phyloP scores from a whole-genome alignment of 2,329 filamentous ascomycete genomes.

The Talaromyces amestolkiae region DNA sequence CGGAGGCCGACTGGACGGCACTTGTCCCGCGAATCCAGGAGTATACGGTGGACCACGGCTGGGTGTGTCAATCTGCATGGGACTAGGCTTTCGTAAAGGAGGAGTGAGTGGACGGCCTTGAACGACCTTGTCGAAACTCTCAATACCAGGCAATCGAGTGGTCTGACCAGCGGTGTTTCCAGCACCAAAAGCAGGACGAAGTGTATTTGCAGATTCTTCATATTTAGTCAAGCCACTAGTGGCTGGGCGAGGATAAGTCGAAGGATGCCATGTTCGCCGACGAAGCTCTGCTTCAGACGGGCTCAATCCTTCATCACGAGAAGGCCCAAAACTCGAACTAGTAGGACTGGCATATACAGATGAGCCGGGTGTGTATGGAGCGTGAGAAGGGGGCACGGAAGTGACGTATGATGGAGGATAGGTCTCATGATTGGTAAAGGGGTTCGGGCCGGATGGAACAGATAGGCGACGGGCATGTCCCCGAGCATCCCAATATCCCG shows the following conservation, averaged over 20 bases:
- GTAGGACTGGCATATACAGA: conserved; percentile 67
- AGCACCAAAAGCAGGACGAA: conserved; percentile 55
- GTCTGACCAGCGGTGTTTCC: conserved; percentile 56
- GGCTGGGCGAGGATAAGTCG: conserved; percentile 57
- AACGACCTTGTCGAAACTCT: conserved; percentile 78
- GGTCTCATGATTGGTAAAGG: conserved; percentile 66
- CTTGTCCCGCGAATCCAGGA: conserved; percentile 34
- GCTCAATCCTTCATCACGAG: conserved; percentile 35
- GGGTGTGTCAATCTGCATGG: conserved; percentile 70
- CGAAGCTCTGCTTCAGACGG: conserved; percentile 72
- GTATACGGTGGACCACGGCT: conserved; percentile 41
- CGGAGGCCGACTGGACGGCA: conserved; percentile 35
- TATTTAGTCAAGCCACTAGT: conserved; percentile 75
- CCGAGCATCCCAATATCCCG: conserved; percentile 70
- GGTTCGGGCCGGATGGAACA: conserved; percentile 72
- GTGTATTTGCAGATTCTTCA: conserved; percentile 62
- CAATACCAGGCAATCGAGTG: conserved; percentile 79
- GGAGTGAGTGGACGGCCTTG: conserved; percentile 63
- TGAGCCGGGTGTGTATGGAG: conserved; percentile 56
- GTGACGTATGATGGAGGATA: conserved; percentile 58
- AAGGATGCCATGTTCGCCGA: conserved; percentile 86
- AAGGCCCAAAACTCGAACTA: conserved; percentile 55
- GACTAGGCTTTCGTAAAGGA: conserved; percentile 64
- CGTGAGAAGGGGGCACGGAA: conserved; percentile 56
- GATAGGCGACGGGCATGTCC: conserved; percentile 74